phyloP scores from a whole-genome alignment of 192 early-diverging fungal species.

The Gonapodya prolifera region DNA sequence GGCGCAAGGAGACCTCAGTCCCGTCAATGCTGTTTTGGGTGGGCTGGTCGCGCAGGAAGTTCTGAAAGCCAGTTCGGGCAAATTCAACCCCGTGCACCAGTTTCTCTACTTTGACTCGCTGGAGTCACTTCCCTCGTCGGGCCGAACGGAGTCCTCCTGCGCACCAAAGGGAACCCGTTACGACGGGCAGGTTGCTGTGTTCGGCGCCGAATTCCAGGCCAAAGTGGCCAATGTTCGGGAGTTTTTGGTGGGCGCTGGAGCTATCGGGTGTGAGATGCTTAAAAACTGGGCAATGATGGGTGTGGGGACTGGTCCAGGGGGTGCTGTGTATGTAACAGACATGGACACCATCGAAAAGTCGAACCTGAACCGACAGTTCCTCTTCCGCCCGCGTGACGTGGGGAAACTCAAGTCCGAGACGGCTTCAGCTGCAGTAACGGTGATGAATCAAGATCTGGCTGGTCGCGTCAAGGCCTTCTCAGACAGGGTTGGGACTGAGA shows the following conservation, averaged over 20 bases:
- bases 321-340: constrained; percentile 82
- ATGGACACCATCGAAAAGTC: constrained; percentile 99
- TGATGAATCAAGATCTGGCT: constrained; percentile 80
- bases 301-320: constrained; percentile 56
- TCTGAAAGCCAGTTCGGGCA: constrained; percentile 93
- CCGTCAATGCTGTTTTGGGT: constrained; percentile 94
- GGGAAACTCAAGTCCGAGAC: constrained; percentile 88
- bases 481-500: constrained; percentile 90
- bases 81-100: constrained; percentile 86
- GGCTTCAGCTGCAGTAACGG: constrained; percentile 70
- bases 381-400: constrained; percentile 80
- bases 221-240: constrained; percentile 73
- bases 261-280: constrained; percentile 99
- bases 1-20: constrained; percentile 79
- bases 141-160: constrained; percentile 56
- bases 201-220: constrained; percentile 83
- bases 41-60: constrained; percentile 97
- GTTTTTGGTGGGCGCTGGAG: constrained; percentile 96
- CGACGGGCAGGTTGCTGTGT: constrained; percentile 91
- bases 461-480: constrained; percentile 49
- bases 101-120: constrained; percentile 95
- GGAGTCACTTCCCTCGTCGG: constrained; percentile 75
- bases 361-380: constrained; percentile 98
- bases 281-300: constrained; percentile 99
- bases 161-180: constrained; percentile 79